A percentile compares a stretch with the other conserved stretches of the same genome.
Evolutionary conservation across 2,329 filamentous ascomycete species (phyloP).

Genomic region (Pseudogymnoascus sp.): DNA sequence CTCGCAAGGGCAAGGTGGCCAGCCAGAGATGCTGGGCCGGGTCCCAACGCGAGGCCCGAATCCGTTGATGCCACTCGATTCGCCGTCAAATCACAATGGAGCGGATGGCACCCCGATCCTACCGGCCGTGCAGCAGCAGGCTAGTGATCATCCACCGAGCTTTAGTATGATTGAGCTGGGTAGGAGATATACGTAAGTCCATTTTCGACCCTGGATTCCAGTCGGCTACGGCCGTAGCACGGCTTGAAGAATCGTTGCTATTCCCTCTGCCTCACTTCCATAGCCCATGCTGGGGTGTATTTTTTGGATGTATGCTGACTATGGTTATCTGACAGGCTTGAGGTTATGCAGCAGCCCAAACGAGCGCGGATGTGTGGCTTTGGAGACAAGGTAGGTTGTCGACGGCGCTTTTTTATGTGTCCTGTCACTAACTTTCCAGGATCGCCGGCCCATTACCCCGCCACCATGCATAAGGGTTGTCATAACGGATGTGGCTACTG

Average conservation of each 20-base stretch:
- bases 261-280: background rate
- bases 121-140: background rate
- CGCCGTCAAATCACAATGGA: conserved; percentile 1
- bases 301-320: background rate
- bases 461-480: conserved; percentile 85
- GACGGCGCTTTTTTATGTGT: conserved; percentile 11
- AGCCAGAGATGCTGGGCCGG: background rate
- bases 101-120: background rate
- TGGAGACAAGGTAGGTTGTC: conserved; percentile 74
- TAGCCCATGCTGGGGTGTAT: background rate
- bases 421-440: conserved; percentile 45
- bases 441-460: conserved; percentile 90
- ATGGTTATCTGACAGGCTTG: conserved; percentile 44
- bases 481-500: conserved; percentile 66
- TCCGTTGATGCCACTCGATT: conserved; percentile 1
- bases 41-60: background rate
- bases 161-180: conserved; percentile 10
- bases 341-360: conserved; percentile 83
- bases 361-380: conserved; percentile 98
- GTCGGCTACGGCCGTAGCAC: background rate
- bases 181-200: conserved; percentile 9
- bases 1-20: background rate
- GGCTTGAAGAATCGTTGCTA: background rate
- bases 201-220: background rate
- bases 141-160: background rate